Evolutionary conservation across 2,329 filamentous ascomycete species (phyloP).

Genomic region (Alternaria postmessia): DNA sequence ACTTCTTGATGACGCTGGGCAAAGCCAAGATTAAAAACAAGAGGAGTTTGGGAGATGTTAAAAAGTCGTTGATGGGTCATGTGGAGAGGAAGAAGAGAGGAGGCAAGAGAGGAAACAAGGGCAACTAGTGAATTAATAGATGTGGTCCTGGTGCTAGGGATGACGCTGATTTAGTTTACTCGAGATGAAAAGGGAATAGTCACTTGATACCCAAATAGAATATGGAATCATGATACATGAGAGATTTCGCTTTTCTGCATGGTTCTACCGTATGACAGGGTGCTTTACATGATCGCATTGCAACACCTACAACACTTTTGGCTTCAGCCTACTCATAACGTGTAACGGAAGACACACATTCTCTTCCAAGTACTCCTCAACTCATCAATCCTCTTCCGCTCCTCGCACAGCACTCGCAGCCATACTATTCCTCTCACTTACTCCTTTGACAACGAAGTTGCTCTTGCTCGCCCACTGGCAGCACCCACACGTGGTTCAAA

Average conservation of each 20-base stretch:
- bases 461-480: background rate
- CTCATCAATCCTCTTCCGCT: background rate
- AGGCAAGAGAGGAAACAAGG: conserved; percentile 77
- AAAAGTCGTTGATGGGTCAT: conserved; percentile 81
- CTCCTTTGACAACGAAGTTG: background rate
- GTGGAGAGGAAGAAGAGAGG: conserved; percentile 84
- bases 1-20: conserved; percentile 96
- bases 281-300: background rate
- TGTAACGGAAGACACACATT: background rate
- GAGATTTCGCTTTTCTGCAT: background rate
- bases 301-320: background rate
- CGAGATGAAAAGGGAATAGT: background rate
- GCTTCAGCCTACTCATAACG: background rate
- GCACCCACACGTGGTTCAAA: background rate
- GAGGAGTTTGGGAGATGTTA: conserved; percentile 87
- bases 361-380: too few relatives aligned
- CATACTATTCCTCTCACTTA: background rate
- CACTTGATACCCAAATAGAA: conserved; percentile 7
- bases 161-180: background rate
- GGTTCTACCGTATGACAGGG: background rate
- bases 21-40: conserved; percentile 97
- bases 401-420: too few relatives aligned
- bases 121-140: conserved; percentile 17
- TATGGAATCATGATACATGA: background rate
- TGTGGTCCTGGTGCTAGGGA: background rate